Conservation (phyloP, 1,284 basidiomycete species). For the Ceratobasidium sp. region DNA sequence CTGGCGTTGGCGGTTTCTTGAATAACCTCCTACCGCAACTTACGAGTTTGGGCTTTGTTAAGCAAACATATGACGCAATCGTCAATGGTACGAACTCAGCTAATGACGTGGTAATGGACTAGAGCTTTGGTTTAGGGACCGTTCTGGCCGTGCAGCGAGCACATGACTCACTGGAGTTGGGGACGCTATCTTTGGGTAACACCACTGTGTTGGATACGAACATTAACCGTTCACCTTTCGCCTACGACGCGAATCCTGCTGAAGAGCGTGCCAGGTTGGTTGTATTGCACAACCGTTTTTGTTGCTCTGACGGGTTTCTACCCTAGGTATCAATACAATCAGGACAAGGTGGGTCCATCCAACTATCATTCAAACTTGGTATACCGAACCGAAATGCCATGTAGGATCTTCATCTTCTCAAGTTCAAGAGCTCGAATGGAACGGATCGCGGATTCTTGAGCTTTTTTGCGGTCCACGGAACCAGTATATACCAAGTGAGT, state of each 20-base stretch:
- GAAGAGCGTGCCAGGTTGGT: conserved; percentile 71
- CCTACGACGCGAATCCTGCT: conserved; percentile 79
- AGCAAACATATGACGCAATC: conserved; percentile 58
- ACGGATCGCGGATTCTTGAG: conserved; percentile 75
- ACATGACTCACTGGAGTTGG: conserved; percentile 72
- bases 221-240: conserved; percentile 79
- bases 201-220: conserved; percentile 75
- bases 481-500: conserved; percentile 77
- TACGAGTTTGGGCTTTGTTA: conserved; percentile 80
- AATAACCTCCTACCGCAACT: conserved; percentile 80
- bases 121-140: conserved; percentile 78
- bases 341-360: conserved; percentile 68
- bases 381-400: neutral
- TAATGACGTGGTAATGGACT: conserved; percentile 57
- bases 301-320: neutral
- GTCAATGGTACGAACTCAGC: conserved; percentile 49
- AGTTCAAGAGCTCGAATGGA: conserved; percentile 72
- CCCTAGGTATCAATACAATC: conserved; percentile 67
- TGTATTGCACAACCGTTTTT: neutral
- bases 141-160: conserved; percentile 78
- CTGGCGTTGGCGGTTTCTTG: conserved; percentile 84
- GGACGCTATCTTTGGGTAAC: conserved; percentile 75
- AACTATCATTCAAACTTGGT: neutral
- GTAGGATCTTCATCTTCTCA: conserved; percentile 71
- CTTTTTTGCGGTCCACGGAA: conserved; percentile 87